Percentiles rank a stretch among this genome's conserved stretches.
Evolutionary conservation across 352 stramenopile species (phyloP).

Genomic region (Peronosclerospora sorghi): DNA sequence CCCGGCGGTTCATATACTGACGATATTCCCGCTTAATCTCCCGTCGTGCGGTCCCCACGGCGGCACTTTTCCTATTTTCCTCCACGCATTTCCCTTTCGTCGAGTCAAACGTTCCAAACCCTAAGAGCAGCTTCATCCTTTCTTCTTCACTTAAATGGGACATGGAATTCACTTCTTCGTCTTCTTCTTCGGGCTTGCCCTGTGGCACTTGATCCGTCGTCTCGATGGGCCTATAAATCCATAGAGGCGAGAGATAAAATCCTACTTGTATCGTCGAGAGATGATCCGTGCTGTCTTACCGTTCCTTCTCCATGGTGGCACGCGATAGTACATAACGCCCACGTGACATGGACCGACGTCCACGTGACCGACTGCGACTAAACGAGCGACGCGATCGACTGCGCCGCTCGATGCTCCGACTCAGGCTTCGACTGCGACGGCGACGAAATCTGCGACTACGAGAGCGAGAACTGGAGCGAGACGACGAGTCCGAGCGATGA

Average conservation of each 20-base stretch:
- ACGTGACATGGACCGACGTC: neutral
- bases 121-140: conserved; percentile 30
- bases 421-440: conserved; percentile 17
- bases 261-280: too few species aligned
- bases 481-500: conserved; percentile 19
- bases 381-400: conserved; percentile 11
- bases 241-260: too few species aligned
- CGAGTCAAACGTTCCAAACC: conserved; percentile 72
- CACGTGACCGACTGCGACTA: conserved; percentile 15
- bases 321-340: conserved; percentile 3
- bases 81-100: conserved; percentile 90
- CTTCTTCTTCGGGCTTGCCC: conserved; percentile 27
- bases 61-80: conserved; percentile 83
- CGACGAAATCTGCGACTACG: conserved; percentile 17
- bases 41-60: conserved; percentile 70
- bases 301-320: neutral
- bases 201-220: neutral
- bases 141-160: conserved; percentile 31
- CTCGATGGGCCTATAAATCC: neutral
- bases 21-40: conserved; percentile 92
- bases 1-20: conserved; percentile 96
- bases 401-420: conserved; percentile 1
- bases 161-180: conserved; percentile 32
- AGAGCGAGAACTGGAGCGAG: conserved; percentile 24
- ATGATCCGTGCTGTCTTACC: neutral